These are phyloP conservation scores for Trichosporon sp. DNA, from an alignment of 1,284 basidiomycete genomes.

Conservation along the genomic window DNA sequence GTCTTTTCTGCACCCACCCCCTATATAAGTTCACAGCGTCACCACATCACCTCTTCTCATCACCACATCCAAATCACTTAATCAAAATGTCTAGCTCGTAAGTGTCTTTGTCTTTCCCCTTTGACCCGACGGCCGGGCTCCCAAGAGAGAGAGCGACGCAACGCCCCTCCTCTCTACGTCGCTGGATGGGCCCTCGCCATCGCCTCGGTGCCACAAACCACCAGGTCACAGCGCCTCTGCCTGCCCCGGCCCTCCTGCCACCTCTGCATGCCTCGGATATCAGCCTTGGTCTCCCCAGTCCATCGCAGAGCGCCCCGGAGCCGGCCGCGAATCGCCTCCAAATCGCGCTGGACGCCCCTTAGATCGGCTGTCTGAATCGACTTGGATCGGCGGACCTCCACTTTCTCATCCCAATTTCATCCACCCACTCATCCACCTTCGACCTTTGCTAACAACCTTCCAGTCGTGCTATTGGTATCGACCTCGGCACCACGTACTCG, in stretches of 20 bases:
- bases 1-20: neutral
- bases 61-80: constrained; percentile 3
- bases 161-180: neutral
- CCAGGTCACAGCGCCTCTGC: neutral
- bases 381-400: neutral
- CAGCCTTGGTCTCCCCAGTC: neutral
- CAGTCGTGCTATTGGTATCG: constrained; percentile 17
- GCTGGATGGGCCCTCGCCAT: neutral
- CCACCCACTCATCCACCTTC: too few species aligned
- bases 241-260: neutral
- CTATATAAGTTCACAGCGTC: constrained; percentile 13
- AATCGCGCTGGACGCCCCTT: neutral
- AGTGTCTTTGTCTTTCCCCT: neutral
- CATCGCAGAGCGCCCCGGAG: neutral
- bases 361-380: neutral
- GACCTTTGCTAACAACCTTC: neutral
- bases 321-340: neutral
- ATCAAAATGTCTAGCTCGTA: constrained; percentile 11
- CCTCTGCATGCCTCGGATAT: neutral
- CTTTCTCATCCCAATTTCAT: neutral
- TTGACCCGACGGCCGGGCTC: too few species aligned
- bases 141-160: neutral
- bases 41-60: neutral
- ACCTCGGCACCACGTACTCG: constrained; percentile 68
- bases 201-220: neutral